Evolutionary conservation across 257 asterid genomes (phyloP), one percentile per base, ranked within the genome.

Genomic region (Solanum appendiculatum): DNA sequence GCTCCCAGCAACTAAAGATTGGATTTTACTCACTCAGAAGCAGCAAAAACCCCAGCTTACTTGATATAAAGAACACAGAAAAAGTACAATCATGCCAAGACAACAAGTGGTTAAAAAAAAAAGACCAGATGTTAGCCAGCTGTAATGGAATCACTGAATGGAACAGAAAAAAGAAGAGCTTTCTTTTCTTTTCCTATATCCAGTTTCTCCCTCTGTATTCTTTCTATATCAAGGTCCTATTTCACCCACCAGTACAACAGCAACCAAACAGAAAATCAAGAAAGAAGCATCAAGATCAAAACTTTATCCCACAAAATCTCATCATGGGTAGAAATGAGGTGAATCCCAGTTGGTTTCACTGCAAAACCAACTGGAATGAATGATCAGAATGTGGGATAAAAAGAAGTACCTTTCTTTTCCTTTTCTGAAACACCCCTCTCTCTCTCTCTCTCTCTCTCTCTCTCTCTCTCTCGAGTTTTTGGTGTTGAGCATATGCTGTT

Each of bases 341-440:
- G 72, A 88, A 91, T 89, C 90, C 92, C 91, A 87, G 92, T 87
- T 91, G 93, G 92, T 89, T 90, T 89, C 91, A 87, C 92, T 87
- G 88, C 88, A 91, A 94, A 90, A 84, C 90, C 95, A 94, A 92
- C 93, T 92, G 95, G 94, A 92, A 92, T 88, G 94, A 92, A 94
- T 92, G 46, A 93, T 90, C 91, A 90, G 88, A 87, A 82, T 48
- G 68, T 81, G 87, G 89, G 91, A 89, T 89, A 87, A 87, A 91
- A 89, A 85, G 88, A 88, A 18, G 84, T 87, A 86, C 90, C 85
- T 90, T 87, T 86, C 80, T 84, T 86, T 87, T 84, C 77, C 89
- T 85, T 63, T 33, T 63, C 63, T 36, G n/a, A 33, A 33, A 29
- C 88, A 68, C 21, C 86, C 58, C 84, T 70, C 82, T 85, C 89